Evolutionary conservation across 2,329 filamentous ascomycete genomes (phyloP), one percentile per base, ranked within the genome.

Genomic region (Trichoderma brevicompactum): DNA sequence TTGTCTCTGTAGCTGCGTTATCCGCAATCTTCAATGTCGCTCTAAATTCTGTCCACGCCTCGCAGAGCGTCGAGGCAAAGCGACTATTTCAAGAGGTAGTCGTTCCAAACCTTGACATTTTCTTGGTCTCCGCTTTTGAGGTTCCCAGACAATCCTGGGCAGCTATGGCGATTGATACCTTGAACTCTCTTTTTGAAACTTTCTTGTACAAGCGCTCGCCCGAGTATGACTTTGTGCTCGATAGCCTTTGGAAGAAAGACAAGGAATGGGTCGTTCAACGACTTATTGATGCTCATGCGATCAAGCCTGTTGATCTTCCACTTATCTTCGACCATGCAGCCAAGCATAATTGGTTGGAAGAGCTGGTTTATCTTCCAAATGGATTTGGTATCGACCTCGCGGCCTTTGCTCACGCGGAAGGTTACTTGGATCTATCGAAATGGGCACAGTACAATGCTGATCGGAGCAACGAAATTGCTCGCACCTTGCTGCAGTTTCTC

Each of bases 161-260:
- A 7, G 80, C 82, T 0, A 85, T 93, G 77, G 91, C 92, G 32
- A 85, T 88, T 40, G 90, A 94, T 64, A 92, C 91, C 0, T 78
- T 94, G 34, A 89, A 87, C 66, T 90, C 91, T 13, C 81, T 94
- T 1, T 94, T 97, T 71, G 89, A 92, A 59, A 90, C 91, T 10
- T 97, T 96, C 74, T 82, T 97, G 34, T 85, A 89, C 72, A 94
- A 94, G 76, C 86, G 88, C 64, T 88, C 92, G 10, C 84, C 89
- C 5, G 87, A 94, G 64, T 91, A 92, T 75, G 89, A 94, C 69
- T 96, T 97, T 68, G 94, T 97, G 13, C 85, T 99, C 65, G 90
- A 97, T 74, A 94, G 92, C 66, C 80, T 97, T 6, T 98, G 94
- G 94, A 89, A 90, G 70, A 93, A 95, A 74, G 92, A 98, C 74